Base-by-base conservation (phyloP, 768 basidiomycete species). In the Pisolithus microcarpus region DNA sequence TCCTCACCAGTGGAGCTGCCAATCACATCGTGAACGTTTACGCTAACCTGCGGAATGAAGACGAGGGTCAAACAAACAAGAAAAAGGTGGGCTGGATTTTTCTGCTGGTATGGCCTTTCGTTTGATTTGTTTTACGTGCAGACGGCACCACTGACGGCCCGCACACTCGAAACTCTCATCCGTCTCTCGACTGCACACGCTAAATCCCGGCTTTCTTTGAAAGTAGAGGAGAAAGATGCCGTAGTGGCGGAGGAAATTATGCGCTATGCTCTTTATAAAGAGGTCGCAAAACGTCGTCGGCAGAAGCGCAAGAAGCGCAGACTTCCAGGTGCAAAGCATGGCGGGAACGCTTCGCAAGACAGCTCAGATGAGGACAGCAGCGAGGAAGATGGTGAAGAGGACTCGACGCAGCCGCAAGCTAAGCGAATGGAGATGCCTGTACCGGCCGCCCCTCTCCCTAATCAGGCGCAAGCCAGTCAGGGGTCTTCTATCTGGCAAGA, bases 131-230 rank as follows among this genome's bases (percentile, higher is more conserved):
- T 51, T 34, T 15, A 39, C 38, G 50, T 48, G 48, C 59, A 98
- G 95, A 99, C 96, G 4, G 89, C 95, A 5, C 96, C 96, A 9
- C 72, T 99, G 59, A 99, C 96, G 3, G 95, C 96, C 18, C 94
- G 96, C 78, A 96, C 96, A 3, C 82, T 99, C 52, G 96, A 99
- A 70, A 99, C 96, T 0, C 79, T 99, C 44, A 99, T 99, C 67
- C 96, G 96, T 75, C 79, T 99, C 8, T 83, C 96, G 5, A 99
- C 95, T 16, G 96, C 96, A 1, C 96, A 99, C 69, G 96, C 96
- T 42, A 99, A 99, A 69, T 83, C 92, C 15, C 84, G 95, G 18
- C 76, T 99, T 8, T 94, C 93, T 7, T 52, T 79, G 40, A 87
- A 87, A 57, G 90, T 99, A 10, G 83, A 90, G 60, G 79, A 85